Evolutionary conservation across 2,329 filamentous ascomycete genomes (phyloP).

Genomic region (Tolypocladium nubicola): DNA sequence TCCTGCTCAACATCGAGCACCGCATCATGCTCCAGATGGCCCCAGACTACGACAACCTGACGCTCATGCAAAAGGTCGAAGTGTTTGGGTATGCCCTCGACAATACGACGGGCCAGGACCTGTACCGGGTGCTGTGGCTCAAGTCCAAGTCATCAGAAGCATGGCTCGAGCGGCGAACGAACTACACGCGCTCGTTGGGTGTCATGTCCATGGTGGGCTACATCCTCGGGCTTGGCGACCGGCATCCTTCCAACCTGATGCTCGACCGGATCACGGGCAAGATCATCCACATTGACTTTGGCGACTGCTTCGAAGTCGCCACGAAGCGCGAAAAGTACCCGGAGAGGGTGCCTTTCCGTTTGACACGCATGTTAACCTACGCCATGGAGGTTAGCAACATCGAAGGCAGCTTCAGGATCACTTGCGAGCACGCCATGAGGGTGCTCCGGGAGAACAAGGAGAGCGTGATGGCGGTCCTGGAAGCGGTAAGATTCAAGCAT

Average conservation of each 20-base stretch:
- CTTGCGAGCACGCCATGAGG: slow-evolving; percentile 96
- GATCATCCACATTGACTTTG: slow-evolving; percentile 98
- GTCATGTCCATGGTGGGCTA: slow-evolving; percentile 99
- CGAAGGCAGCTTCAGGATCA: slow-evolving; percentile 95
- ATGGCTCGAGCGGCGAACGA: slow-evolving; percentile 96
- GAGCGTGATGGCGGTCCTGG: slow-evolving; percentile 93
- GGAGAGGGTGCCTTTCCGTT: slow-evolving; percentile 90
- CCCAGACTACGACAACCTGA: slow-evolving; percentile 95
- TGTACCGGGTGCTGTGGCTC: slow-evolving; percentile 96
- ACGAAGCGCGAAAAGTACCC: slow-evolving; percentile 99
- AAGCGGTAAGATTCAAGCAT: slow-evolving; percentile 63
- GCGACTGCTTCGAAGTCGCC: slow-evolving; percentile 97
- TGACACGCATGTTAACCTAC: slow-evolving; percentile 98
- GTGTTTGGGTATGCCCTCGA: slow-evolving; percentile 98
- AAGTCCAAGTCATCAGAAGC: slow-evolving; percentile 98
- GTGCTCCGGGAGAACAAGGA: slow-evolving; percentile 96
- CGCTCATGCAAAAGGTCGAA: slow-evolving; percentile 99
- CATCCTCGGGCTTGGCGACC: slow-evolving; percentile 90
- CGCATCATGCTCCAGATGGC: slow-evolving; percentile 99
- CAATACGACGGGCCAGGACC: slow-evolving; percentile 96
- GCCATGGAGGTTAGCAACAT: slow-evolving; percentile 99
- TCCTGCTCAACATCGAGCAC: slow-evolving; percentile 97
- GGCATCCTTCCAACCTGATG: slow-evolving; percentile 96
- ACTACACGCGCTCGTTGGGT: slow-evolving; percentile 91
- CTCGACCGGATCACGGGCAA: slow-evolving; percentile 92